Evolutionary conservation across 2,329 filamentous ascomycete genomes (phyloP).

Genomic region (Cladosporium sp.): DNA sequence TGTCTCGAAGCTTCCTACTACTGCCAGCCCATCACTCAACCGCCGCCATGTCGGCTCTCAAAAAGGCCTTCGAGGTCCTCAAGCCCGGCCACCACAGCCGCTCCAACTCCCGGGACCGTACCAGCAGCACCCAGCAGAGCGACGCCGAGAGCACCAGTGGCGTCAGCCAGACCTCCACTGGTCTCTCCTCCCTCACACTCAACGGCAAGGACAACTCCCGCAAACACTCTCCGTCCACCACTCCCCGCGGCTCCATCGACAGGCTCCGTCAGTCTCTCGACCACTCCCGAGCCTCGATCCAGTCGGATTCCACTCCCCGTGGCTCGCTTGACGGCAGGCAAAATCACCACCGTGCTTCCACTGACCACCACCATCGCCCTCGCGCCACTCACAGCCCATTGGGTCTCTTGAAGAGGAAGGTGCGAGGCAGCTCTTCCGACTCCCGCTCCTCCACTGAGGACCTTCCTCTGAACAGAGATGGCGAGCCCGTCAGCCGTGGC

Average conservation of each 20-base stretch:
- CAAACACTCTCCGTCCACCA: conserved; percentile 14
- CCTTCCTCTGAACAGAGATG: conserved; percentile 50
- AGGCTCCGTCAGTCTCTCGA: conserved; percentile 17
- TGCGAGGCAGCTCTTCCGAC: conserved; percentile 31
- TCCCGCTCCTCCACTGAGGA: conserved; percentile 39
- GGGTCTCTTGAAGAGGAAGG: conserved; percentile 36
- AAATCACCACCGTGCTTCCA: conserved; percentile 6
- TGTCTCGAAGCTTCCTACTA: conserved; percentile 5
- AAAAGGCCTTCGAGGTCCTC: conserved; percentile 48
- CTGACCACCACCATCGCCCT: conserved; percentile 27
- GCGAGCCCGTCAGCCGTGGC: conserved; percentile 51
- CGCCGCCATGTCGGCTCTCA: conserved; percentile 41
- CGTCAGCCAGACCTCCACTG: conserved; percentile 22
- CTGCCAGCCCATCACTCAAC: not conserved
- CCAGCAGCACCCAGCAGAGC: conserved; percentile 3
- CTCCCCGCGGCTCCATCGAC: conserved; percentile 22
- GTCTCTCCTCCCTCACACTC: conserved; percentile 26
- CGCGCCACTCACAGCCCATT: conserved; percentile 35
- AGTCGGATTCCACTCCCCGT: not conserved
- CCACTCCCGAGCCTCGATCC: conserved; percentile 1
- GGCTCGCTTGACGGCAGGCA: not conserved
- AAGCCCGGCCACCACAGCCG: conserved; percentile 37
- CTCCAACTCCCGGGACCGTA: conserved; percentile 11
- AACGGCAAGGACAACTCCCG: conserved; percentile 25
- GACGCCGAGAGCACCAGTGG: conserved; percentile 18